Percentiles rank a stretch among this genome's conserved stretches.
phyloP scores from a whole-genome alignment of 371 early-diverging fungal genomes.

The Haplosporangium sp. region DNA sequence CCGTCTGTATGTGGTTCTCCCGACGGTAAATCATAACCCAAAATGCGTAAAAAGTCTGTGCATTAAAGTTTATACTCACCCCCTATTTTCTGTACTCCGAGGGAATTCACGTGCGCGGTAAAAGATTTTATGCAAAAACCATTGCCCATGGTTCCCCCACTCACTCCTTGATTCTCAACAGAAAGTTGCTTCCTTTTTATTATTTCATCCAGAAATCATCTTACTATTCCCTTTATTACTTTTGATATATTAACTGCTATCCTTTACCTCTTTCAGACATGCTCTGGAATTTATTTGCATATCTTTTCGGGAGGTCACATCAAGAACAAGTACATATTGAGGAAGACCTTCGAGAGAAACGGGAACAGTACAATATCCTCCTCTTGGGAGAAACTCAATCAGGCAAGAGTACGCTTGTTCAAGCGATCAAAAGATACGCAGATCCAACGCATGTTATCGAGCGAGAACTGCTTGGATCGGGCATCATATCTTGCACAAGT shows the following conservation, averaged over 20 bases:
- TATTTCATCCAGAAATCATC: neutral
- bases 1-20: neutral
- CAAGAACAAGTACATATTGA: neutral
- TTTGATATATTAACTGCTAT: too few species aligned
- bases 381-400: conserved; percentile 13
- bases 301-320: neutral
- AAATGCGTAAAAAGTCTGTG: neutral
- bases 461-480: conserved; percentile 4
- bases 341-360: neutral
- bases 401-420: conserved; percentile 19
- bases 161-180: neutral
- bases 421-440: conserved; percentile 9
- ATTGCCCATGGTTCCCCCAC: too few species aligned
- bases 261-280: neutral
- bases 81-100: neutral
- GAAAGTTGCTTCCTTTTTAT: neutral
- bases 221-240: too few species aligned
- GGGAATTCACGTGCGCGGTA: neutral
- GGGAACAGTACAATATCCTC: conserved; percentile 11
- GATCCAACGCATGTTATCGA: conserved; percentile 1
- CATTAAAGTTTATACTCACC: neutral
- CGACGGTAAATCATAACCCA: neutral
- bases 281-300: neutral
- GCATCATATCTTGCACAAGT: conserved; percentile 5
- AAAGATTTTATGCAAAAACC: too few species aligned